phyloP scores from a whole-genome alignment of 129 eudicot genomes.

The Smallanthus sonchifolius region DNA sequence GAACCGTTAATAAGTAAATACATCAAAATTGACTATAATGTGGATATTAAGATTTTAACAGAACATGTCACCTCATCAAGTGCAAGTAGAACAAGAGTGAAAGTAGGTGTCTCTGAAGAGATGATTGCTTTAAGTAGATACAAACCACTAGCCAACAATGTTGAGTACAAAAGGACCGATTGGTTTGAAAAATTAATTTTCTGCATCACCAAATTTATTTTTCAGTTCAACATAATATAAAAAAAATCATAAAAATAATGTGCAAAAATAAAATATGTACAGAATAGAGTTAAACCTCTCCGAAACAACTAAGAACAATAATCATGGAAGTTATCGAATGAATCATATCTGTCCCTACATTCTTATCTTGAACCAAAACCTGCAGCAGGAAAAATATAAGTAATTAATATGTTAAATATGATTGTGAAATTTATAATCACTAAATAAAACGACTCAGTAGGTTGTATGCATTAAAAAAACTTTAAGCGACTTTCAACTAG shows the following conservation, averaged over 20 bases:
- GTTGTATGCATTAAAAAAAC: background rate
- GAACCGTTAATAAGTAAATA: background rate
- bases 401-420: background rate
- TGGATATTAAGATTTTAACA: background rate
- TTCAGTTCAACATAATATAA: conserved; percentile 2
- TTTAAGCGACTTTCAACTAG: background rate
- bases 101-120: conserved; percentile 56
- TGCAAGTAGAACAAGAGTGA: conserved; percentile 45
- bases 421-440: too few relatives aligned
- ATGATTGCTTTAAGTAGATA: conserved; percentile 46
- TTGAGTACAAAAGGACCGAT: conserved; percentile 45
- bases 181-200: conserved; percentile 30
- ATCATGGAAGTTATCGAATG: conserved; percentile 51
- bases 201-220: conserved; percentile 32
- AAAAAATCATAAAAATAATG: background rate
- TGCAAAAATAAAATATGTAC: background rate
- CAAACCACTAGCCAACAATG: conserved; percentile 60
- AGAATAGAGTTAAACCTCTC: conserved; percentile 43
- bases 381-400: conserved; percentile 30
- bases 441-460: background rate
- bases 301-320: conserved; percentile 35
- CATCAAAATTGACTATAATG: background rate
- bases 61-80: conserved; percentile 49
- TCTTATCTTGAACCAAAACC: conserved; percentile 60
- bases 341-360: conserved; percentile 39